A percentile compares a stretch with the other conserved stretches of the same genome.
Conservation (phyloP, 2,329 filamentous ascomycete species). For the Claviceps cyperi region DNA sequence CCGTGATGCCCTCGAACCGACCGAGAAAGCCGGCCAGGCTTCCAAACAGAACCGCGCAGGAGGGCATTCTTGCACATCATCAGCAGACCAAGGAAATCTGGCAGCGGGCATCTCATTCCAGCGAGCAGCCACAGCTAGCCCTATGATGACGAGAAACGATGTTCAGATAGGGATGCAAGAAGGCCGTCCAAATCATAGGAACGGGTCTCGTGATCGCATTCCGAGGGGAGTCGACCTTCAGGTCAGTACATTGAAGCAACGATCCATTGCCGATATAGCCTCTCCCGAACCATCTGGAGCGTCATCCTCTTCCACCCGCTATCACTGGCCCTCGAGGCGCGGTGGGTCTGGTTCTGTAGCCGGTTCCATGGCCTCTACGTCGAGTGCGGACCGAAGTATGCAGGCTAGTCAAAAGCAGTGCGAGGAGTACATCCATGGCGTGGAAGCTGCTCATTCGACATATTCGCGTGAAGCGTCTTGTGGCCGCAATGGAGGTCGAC, state of each 20-base stretch:
- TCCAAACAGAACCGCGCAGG: conserved; percentile 16
- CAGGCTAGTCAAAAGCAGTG: conserved; percentile 45
- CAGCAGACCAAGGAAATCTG: conserved; percentile 28
- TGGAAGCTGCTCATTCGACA: conserved; percentile 56
- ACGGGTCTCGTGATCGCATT: conserved; percentile 65
- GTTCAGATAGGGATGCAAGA: conserved; percentile 47
- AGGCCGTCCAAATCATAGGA: conserved; percentile 42
- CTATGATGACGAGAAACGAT: conserved; percentile 50
- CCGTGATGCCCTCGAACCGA: conserved; percentile 15
- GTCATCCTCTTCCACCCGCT: conserved; percentile 40
- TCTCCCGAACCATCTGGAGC: conserved; percentile 41
- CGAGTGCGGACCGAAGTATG: conserved; percentile 35
- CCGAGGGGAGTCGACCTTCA: conserved; percentile 55
- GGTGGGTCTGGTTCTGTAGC: conserved; percentile 40
- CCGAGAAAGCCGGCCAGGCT: conserved; percentile 11
- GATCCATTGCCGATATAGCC: conserved; percentile 36
- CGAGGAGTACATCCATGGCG: conserved; percentile 74
- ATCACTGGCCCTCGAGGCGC: conserved; percentile 40
- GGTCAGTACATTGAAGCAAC: conserved; percentile 41
- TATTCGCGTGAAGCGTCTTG: conserved; percentile 34
- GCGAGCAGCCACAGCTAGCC: conserved; percentile 53
- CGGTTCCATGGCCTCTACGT: conserved; percentile 42
- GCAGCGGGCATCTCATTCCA: conserved; percentile 33
- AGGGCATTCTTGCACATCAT: conserved; percentile 21
- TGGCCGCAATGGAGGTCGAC: conserved; percentile 33